Percentiles rank a stretch among this genome's conserved stretches.
Conservation (phyloP, 148 eudicot species). For the Linanthus parryae region DNA sequence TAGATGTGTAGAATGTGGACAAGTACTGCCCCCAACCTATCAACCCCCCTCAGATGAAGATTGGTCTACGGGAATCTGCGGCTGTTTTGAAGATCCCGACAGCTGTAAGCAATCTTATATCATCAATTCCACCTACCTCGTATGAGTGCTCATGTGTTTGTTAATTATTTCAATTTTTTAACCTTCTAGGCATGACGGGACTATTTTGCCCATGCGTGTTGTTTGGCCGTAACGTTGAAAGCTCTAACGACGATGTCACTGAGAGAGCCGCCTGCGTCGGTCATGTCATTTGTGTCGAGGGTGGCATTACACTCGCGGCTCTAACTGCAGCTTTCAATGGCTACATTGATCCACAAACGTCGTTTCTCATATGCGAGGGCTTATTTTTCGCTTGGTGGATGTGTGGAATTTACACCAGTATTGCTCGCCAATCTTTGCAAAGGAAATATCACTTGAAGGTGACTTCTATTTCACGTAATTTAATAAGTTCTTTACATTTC, state of each 20-base stretch:
- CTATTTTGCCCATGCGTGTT: constrained; percentile 73
- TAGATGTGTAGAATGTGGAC: constrained; percentile 42
- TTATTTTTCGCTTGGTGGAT: constrained; percentile 83
- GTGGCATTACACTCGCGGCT: constrained; percentile 60
- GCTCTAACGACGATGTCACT: constrained; percentile 41
- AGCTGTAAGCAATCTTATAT: constrained; percentile 27
- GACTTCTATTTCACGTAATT: background rate
- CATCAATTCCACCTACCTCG: background rate
- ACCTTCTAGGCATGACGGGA: constrained; percentile 52
- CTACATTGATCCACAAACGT: constrained; percentile 45
- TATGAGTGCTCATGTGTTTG: background rate
- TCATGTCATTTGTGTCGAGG: constrained; percentile 65
- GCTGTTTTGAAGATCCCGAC: constrained; percentile 35
- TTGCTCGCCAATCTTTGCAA: constrained; percentile 60
- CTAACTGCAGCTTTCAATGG: constrained; percentile 38
- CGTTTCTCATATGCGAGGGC: constrained; percentile 60
- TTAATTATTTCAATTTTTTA: background rate
- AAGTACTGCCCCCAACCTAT: constrained; percentile 30
- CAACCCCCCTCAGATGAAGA: constrained; percentile 43
- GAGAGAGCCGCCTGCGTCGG: constrained; percentile 53
- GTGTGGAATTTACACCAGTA: constrained; percentile 73
- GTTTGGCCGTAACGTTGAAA: constrained; percentile 65
- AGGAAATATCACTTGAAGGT: constrained; percentile 76
- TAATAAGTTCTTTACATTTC: background rate
- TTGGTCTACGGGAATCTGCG: constrained; percentile 47